A percentile compares a stretch with the other conserved stretches of the same genome.
These are phyloP conservation scores for Debaryomyces sp. DNA, from an alignment of 1,139 yeast species.

Conservation along the genomic window DNA sequence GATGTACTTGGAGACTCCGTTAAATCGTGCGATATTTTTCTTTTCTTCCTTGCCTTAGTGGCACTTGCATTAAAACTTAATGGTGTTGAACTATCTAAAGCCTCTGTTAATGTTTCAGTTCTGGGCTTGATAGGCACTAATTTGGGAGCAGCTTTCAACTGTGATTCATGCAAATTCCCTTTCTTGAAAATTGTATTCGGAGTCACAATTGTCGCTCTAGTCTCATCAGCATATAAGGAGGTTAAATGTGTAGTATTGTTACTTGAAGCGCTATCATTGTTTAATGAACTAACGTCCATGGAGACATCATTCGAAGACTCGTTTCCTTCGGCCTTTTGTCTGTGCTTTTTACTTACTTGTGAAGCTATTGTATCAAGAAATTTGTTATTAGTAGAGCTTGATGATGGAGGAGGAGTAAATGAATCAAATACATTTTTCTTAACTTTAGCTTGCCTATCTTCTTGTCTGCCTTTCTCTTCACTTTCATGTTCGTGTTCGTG, in stretches of 20 bases:
- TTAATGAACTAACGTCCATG: slow-evolving; percentile 34
- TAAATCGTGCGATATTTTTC: slow-evolving; percentile 6
- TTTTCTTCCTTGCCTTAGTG: slow-evolving; percentile 10
- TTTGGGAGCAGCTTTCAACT: slow-evolving; percentile 12
- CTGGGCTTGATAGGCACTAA: slow-evolving; percentile 10
- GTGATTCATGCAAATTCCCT: not conserved
- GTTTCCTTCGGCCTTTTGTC: not conserved
- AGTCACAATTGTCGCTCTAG: slow-evolving; percentile 29
- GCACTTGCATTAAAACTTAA: not conserved
- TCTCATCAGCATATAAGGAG: slow-evolving; percentile 27
- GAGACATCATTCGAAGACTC: slow-evolving; percentile 12
- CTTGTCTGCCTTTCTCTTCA: not conserved
- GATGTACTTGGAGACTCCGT: slow-evolving; percentile 39
- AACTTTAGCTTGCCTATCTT: not conserved
- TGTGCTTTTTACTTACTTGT: slow-evolving; percentile 10
- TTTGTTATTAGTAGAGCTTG: slow-evolving; percentile 15
- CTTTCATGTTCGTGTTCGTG: not conserved
- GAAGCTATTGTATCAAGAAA: slow-evolving; percentile 27
- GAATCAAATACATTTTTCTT: slow-evolving; percentile 13
- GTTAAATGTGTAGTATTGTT: slow-evolving; percentile 19
- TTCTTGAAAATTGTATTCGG: slow-evolving; percentile 27
- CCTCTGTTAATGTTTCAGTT: not conserved
- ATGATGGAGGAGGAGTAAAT: slow-evolving; percentile 27
- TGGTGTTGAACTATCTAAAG: slow-evolving; percentile 8
- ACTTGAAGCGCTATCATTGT: not conserved